Evolutionary conservation across 2,329 filamentous ascomycete species (phyloP).

Genomic region (Harringtonia aguacate): DNA sequence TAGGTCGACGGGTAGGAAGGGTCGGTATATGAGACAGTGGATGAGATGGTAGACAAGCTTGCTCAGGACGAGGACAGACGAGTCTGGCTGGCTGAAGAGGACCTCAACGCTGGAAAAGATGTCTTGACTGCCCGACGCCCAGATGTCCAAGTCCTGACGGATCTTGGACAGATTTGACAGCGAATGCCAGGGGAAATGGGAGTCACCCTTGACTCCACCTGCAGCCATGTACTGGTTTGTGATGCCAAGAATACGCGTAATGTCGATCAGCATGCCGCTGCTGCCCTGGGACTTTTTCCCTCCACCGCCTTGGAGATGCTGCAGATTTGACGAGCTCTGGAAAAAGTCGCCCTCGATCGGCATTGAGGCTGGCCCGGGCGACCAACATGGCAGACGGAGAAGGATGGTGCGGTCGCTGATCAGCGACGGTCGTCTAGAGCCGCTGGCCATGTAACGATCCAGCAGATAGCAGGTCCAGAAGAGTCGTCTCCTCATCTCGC

Average conservation of each 20-base stretch:
- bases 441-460: conserved; percentile 72
- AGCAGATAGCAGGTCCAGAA: conserved; percentile 88
- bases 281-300: conserved; percentile 60
- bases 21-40: conserved; percentile 77
- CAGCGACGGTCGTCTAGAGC: conserved; percentile 72
- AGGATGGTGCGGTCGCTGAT: conserved; percentile 68
- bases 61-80: conserved; percentile 68
- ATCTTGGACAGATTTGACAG: conserved; percentile 80
- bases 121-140: conserved; percentile 73
- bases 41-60: conserved; percentile 82
- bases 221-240: conserved; percentile 78
- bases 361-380: conserved; percentile 47
- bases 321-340: conserved; percentile 65
- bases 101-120: conserved; percentile 66
- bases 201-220: conserved; percentile 79
- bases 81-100: conserved; percentile 68
- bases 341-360: conserved; percentile 72
- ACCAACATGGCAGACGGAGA: conserved; percentile 66
- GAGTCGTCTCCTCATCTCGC: conserved; percentile 66
- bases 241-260: conserved; percentile 69
- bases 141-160: conserved; percentile 72
- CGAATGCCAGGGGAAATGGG: conserved; percentile 84
- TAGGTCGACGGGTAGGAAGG: conserved; percentile 76
- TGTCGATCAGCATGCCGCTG: conserved; percentile 74
- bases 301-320: conserved; percentile 57